These are phyloP conservation scores for Omphalea diandra DNA, from an alignment of 441 rosid species.

Conservation along the genomic window DNA sequence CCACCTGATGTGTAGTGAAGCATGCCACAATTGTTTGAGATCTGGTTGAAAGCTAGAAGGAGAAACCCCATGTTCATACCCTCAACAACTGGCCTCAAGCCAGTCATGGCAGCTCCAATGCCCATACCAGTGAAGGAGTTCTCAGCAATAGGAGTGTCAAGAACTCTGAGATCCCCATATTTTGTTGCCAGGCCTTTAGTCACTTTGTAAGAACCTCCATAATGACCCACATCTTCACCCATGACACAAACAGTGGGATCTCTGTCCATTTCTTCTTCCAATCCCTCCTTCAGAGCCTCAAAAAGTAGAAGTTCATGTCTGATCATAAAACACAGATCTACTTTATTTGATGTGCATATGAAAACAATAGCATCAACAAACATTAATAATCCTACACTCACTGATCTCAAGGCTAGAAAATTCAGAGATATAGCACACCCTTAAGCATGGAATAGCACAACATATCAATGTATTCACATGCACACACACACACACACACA, in stretches of 20 bases:
- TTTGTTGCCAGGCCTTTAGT: slow-evolving; percentile 74
- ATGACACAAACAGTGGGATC: slow-evolving; percentile 82
- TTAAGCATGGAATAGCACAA: background rate
- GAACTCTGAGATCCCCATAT: slow-evolving; percentile 95
- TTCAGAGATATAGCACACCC: background rate
- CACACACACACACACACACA: too few relatives aligned
- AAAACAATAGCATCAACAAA: background rate
- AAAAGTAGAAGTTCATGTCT: slow-evolving; percentile 90
- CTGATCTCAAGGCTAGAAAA: background rate
- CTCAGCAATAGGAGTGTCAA: slow-evolving; percentile 97
- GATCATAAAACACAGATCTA: slow-evolving; percentile 14
- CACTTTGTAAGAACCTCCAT: slow-evolving; percentile 98
- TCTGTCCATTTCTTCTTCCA: slow-evolving; percentile 99
- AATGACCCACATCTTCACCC: slow-evolving; percentile 99
- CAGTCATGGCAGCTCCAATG: slow-evolving; percentile 97
- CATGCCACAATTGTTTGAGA: slow-evolving; percentile 99
- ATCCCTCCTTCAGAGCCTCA: slow-evolving; percentile 92
- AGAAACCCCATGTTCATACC: slow-evolving; percentile 99
- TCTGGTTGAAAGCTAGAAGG: slow-evolving; percentile 96
- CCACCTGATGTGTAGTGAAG: slow-evolving; percentile 99
- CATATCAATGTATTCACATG: too few relatives aligned
- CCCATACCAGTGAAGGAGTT: slow-evolving; percentile 99
- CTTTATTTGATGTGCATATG: background rate
- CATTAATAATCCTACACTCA: background rate
- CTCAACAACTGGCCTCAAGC: slow-evolving; percentile 84